A percentile compares a stretch with the other conserved stretches of the same genome.
Conservation (phyloP, 495 filamentous ascomycete species). For the Parathielavia hyrcaniae region DNA sequence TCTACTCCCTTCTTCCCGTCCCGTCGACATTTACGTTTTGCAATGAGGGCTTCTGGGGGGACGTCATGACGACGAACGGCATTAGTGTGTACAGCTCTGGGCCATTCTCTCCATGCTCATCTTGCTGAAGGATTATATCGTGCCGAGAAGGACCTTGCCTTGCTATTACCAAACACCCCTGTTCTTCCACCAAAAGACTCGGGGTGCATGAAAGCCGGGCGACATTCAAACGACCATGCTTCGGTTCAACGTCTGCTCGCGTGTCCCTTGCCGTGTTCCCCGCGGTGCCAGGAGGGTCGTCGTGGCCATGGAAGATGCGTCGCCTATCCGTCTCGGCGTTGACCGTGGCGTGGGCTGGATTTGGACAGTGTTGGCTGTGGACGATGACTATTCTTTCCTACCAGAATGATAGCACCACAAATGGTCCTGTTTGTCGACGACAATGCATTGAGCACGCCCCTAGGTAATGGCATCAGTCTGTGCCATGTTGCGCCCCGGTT, state of each 20-base stretch:
- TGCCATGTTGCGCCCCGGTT: neutral
- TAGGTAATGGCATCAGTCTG: neutral
- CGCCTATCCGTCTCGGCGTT: too few relatives aligned
- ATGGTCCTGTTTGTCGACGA: neutral
- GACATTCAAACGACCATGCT: conserved; percentile 48
- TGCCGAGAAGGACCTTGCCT: conserved; percentile 77
- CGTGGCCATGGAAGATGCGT: too few relatives aligned
- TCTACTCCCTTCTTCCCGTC: conserved; percentile 4
- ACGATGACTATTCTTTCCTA: too few relatives aligned
- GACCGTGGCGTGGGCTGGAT: too few relatives aligned
- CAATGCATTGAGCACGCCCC: neutral
- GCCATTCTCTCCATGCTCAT: conserved; percentile 57
- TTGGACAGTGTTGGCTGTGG: too few relatives aligned
- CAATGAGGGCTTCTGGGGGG: conserved; percentile 1
- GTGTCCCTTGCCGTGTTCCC: neutral
- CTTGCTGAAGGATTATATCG: conserved; percentile 95
- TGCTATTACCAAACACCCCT: conserved; percentile 90
- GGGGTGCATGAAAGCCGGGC: conserved; percentile 83
- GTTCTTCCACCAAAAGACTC: conserved; percentile 51
- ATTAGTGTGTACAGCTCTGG: conserved; percentile 99
- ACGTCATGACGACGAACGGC: conserved; percentile 48
- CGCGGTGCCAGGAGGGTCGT: too few relatives aligned
- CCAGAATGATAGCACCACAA: neutral
- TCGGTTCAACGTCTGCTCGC: neutral
- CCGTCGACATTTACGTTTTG: neutral